phyloP scores from a whole-genome alignment of 2,329 filamentous ascomycete genomes.

The Daldinia eschscholtzii region DNA sequence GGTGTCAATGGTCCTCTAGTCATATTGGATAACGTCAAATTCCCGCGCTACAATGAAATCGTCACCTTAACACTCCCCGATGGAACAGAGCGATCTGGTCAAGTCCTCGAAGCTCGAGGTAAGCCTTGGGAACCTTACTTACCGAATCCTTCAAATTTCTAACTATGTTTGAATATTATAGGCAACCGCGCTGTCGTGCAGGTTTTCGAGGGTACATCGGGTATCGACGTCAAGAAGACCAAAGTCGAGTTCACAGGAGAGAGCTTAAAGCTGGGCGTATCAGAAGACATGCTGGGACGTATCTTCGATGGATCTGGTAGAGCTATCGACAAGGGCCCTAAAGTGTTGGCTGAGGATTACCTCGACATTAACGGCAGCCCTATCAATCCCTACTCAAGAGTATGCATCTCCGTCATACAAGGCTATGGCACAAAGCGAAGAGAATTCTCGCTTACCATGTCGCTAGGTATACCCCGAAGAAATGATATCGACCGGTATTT shows the following conservation, averaged over 20 bases:
- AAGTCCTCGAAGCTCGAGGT: conserved; percentile 98
- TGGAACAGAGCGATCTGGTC: conserved; percentile 92
- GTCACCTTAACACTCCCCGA: conserved; percentile 95
- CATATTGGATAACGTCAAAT: conserved; percentile 99
- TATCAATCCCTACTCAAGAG: conserved; percentile 97
- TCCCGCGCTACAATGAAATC: conserved; percentile 97
- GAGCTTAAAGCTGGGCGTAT: conserved; percentile 98
- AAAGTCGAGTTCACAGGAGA: conserved; percentile 97
- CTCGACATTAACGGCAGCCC: conserved; percentile 99
- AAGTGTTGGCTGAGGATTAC: conserved; percentile 97
- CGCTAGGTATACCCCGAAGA: conserved; percentile 95
- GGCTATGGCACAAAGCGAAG: not conserved
- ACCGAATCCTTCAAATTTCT: conserved; percentile 18
- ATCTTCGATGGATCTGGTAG: conserved; percentile 98
- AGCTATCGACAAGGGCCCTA: conserved; percentile 98
- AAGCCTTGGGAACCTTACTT: conserved; percentile 46
- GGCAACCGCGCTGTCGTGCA: conserved; percentile 95
- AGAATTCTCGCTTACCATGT: conserved; percentile 28
- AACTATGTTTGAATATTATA: conserved; percentile 56
- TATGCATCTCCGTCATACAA: conserved; percentile 60
- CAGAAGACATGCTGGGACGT: conserved; percentile 99
- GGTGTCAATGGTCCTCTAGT: conserved; percentile 98
- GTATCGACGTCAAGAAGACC: conserved; percentile 99
- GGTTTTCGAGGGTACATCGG: conserved; percentile 97
- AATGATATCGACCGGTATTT: conserved; percentile 99